Evolutionary conservation across 257 asterid species (phyloP), one percentile per base, ranked within the genome.

Genomic region (Anisodus acutangulus): DNA sequence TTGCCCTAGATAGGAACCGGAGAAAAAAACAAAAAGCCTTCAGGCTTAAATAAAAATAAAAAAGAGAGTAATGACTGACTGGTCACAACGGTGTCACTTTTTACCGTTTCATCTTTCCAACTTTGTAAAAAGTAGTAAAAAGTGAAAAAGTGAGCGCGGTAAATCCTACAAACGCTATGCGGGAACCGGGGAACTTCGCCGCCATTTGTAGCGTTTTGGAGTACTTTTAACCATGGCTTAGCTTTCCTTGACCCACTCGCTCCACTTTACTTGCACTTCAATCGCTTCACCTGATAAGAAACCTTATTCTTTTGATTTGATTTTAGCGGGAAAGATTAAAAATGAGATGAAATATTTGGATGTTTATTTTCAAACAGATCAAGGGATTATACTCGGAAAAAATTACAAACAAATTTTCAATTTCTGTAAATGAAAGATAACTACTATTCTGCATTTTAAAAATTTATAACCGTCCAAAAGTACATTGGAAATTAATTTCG

Each of bases 101-200:
- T 83, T 45, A 43, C 58, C 66, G 31, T 69, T 79, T 16, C 0
- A 41, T 85, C 84, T 82, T 76, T 84, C 84, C 85, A 74, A 85
- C 83, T 10, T 58, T 53, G 66, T 22, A n/a, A 45, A 71, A 70
- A 43, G 78, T 72, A 16, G 51, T 22, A 80, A 83, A 83, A 54
- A 31, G 76, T 55, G 37, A 53, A 66, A 72, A 55, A 37, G 71
- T 31, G 12, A 22, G 68, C 13, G 81, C 68, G 39, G 84, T 84
- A 81, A 87, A 87, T 71, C 68, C 76, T 26, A 68, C 41, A 80
- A 71, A 64, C 41, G 82, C 9, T 53, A 41, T 26, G 17, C 12
- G 26, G 19, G 3, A 82, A 39, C 53, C 26, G 16, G 63, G 74
- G 43, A 58, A 22, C 45, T 26, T 84, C 85, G 89, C 89, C 85